Conservation (phyloP, 148 eudicot species). For the Diospyros kaki region DNA sequence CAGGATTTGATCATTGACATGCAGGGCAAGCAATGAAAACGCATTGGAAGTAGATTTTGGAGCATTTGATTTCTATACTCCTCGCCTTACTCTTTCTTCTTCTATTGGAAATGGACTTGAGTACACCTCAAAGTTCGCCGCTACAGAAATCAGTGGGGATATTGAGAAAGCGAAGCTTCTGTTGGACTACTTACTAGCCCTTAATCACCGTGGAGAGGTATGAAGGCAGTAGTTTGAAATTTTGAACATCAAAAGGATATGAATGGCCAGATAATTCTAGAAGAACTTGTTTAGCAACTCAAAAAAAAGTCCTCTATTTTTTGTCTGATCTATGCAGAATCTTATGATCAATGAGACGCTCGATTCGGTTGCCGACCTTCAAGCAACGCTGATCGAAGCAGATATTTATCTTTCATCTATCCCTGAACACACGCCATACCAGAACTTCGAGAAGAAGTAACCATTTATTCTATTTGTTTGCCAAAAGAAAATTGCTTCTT, state of each 20-base stretch:
- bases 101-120: conserved; percentile 55
- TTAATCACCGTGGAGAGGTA: conserved; percentile 50
- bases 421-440: conserved; percentile 42
- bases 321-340: conserved; percentile 32
- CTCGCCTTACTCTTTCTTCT: conserved; percentile 38
- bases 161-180: conserved; percentile 37
- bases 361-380: conserved; percentile 41
- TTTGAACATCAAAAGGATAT: background rate
- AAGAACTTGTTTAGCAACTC: background rate
- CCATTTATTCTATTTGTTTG: background rate
- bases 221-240: background rate
- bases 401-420: conserved; percentile 43
- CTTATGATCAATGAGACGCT: conserved; percentile 61
- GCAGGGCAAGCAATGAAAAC: conserved; percentile 53
- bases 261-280: background rate
- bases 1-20: background rate
- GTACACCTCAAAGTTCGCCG: conserved; percentile 34
- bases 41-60: conserved; percentile 62
- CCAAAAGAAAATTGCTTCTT: background rate
- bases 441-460: conserved; percentile 44
- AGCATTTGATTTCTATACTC: conserved; percentile 37
- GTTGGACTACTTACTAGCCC: conserved; percentile 42
- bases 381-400: conserved; percentile 37
- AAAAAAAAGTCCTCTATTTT: background rate
- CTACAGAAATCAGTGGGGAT: conserved; percentile 28